Evolutionary conservation across 1,284 basidiomycete species (phyloP).

Genomic region (Marasmius oreades): DNA sequence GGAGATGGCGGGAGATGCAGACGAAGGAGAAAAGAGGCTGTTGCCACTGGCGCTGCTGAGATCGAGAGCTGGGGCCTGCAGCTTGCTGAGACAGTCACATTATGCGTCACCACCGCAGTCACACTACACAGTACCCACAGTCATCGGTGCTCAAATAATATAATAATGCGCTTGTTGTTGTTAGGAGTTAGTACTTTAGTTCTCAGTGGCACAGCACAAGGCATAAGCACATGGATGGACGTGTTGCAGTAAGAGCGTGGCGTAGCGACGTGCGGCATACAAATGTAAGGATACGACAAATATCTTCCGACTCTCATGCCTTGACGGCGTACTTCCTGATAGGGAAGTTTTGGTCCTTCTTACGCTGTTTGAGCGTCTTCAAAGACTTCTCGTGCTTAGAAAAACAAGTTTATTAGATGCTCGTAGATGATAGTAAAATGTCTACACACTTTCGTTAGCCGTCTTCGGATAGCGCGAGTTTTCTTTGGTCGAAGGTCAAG

Average conservation of each 20-base stretch:
- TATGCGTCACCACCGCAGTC: neutral
- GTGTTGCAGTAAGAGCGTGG: neutral
- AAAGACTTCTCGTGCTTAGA: conserved; percentile 73
- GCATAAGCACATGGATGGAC: neutral
- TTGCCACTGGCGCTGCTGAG: neutral
- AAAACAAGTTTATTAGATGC: conserved; percentile 14
- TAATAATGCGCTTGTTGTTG: too few relatives aligned
- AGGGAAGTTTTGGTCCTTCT: conserved; percentile 95
- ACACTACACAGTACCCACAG: neutral
- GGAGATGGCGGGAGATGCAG: neutral
- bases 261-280: conserved; percentile 7
- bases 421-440: neutral
- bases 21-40: neutral
- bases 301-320: conserved; percentile 49
- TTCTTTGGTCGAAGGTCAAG: conserved; percentile 98
- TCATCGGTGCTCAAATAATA: too few relatives aligned
- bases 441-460: conserved; percentile 78
- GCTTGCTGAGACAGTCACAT: neutral
- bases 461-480: conserved; percentile 97
- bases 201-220: neutral
- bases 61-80: too few relatives aligned
- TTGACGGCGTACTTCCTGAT: conserved; percentile 81
- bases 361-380: conserved; percentile 88
- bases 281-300: conserved; percentile 19
- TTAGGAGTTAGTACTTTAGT: too few relatives aligned